Evolutionary conservation across 768 basidiomycete species (phyloP).

Genomic region (Candolleomyces efflorescens): DNA sequence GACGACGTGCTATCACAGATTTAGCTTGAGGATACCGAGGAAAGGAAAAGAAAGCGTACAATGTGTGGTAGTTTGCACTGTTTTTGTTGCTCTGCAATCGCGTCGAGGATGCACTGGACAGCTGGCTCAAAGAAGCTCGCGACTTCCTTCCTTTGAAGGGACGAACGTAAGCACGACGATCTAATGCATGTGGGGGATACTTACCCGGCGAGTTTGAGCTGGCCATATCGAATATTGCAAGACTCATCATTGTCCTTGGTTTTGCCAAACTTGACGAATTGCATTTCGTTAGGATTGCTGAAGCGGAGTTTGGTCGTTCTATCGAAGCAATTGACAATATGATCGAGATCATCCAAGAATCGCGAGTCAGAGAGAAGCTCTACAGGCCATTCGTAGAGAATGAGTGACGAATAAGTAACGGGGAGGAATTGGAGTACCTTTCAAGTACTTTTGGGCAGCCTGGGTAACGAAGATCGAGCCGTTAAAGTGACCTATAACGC

Average conservation of each 20-base stretch:
- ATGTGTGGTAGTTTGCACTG: neutral
- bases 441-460: slow-evolving; percentile 28
- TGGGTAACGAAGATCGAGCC: slow-evolving; percentile 41
- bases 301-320: slow-evolving; percentile 42
- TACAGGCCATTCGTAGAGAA: neutral
- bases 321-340: slow-evolving; percentile 41
- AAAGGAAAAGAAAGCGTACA: slow-evolving; percentile 24
- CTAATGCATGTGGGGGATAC: slow-evolving; percentile 1
- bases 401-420: neutral
- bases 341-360: slow-evolving; percentile 19
- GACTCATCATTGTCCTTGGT: slow-evolving; percentile 32
- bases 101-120: slow-evolving; percentile 17
- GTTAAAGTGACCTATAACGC: slow-evolving; percentile 30
- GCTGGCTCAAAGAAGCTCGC: slow-evolving; percentile 25
- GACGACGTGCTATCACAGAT: slow-evolving; percentile 15
- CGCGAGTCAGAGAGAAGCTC: slow-evolving; percentile 1
- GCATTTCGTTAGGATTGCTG: slow-evolving; percentile 26
- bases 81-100: slow-evolving; percentile 13
- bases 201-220: slow-evolving; percentile 37
- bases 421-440: slow-evolving; percentile 22
- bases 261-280: slow-evolving; percentile 42
- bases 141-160: slow-evolving; percentile 14
- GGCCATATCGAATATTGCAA: slow-evolving; percentile 41
- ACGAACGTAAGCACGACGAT: neutral
- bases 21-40: too few species aligned